Conservation (phyloP, 768 basidiomycete genomes). For the Boletus coccyginus region DNA sequence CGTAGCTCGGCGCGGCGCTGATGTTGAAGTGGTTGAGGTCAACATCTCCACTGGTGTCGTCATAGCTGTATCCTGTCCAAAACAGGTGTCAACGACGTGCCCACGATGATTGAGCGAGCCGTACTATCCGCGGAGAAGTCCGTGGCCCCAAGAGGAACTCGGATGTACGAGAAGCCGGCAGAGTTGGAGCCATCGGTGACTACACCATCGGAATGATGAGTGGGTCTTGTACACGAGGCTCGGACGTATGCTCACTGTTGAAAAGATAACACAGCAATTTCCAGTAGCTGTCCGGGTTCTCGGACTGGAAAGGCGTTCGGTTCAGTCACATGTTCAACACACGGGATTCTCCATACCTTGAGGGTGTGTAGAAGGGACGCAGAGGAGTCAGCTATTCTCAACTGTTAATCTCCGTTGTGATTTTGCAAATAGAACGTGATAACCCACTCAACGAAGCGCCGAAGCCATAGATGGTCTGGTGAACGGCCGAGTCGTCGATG, state of each 20-base stretch:
- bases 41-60: slow-evolving; percentile 60
- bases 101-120: slow-evolving; percentile 8
- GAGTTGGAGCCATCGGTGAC: slow-evolving; percentile 57
- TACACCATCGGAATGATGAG: slow-evolving; percentile 13
- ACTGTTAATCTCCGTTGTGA: not conserved
- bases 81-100: slow-evolving; percentile 1
- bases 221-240: not conserved
- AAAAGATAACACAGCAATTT: slow-evolving; percentile 58
- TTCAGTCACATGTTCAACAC: not conserved
- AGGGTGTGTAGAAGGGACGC: slow-evolving; percentile 58
- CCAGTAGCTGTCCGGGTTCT: slow-evolving; percentile 57
- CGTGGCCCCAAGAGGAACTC: slow-evolving; percentile 68
- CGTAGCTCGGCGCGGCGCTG: slow-evolving; percentile 53
- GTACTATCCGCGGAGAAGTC: slow-evolving; percentile 64
- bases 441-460: slow-evolving; percentile 61
- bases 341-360: slow-evolving; percentile 45
- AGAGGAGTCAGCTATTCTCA: slow-evolving; percentile 62
- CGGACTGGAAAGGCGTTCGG: slow-evolving; percentile 33
- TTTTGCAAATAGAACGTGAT: not conserved
- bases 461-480: slow-evolving; percentile 66
- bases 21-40: slow-evolving; percentile 57
- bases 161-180: slow-evolving; percentile 68
- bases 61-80: slow-evolving; percentile 58
- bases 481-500: slow-evolving; percentile 50
- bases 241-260: slow-evolving; percentile 26